Evolutionary conservation across 2,329 filamentous ascomycete species (phyloP), one percentile per base, ranked within the genome.

Genomic region (Colletotrichum tamarilloi): DNA sequence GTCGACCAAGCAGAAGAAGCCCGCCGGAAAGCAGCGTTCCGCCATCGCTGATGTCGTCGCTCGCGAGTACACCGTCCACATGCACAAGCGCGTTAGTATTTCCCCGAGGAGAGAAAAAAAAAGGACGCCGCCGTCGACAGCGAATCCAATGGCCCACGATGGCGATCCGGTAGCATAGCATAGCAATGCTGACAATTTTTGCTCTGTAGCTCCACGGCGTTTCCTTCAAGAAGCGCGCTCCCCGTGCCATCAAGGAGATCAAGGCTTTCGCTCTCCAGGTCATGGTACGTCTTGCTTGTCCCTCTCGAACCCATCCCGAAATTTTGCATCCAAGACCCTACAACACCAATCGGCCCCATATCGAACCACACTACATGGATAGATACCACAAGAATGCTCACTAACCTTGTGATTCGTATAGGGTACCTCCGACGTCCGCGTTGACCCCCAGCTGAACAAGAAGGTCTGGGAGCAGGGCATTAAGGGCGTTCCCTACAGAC

Each of bases 51-150:
- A 99, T 89, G 97, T 99, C 85, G 96, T 99, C 87, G 93, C 97
- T 83, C 95, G 97, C 92, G 97, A 99, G 91, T 99, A 99, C 93
- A 99, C 97, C 88, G 98, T 99, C 90, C 96, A 99, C 92, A 90
- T 99, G 82, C 97, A 99, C 94, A 98, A 98, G 94, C 94, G 96
- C 74, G 74, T 75, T 67, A 75, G 74, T 75, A 75, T 62, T 65
- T 35, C 57, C 72, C 74, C 52, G 8, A 30, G 30, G 38, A 46
- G 16, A 26, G 26, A 89, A 94, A n/a, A 67, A 24, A 42, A 67
- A 42, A 32, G 26, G 8, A 22, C 22, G n/a, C 56, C 62, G 71
- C 49, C 49, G 71, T 57, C 86, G 74, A 72, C 69, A 73, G 67
- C 55, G 59, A 57, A 28, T 16, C 32, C 66, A 35, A 22, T 35